These are phyloP conservation scores for Sporothrix brasiliensis DNA, from an alignment of 2,329 filamentous ascomycete genomes.

Conservation along the genomic window DNA sequence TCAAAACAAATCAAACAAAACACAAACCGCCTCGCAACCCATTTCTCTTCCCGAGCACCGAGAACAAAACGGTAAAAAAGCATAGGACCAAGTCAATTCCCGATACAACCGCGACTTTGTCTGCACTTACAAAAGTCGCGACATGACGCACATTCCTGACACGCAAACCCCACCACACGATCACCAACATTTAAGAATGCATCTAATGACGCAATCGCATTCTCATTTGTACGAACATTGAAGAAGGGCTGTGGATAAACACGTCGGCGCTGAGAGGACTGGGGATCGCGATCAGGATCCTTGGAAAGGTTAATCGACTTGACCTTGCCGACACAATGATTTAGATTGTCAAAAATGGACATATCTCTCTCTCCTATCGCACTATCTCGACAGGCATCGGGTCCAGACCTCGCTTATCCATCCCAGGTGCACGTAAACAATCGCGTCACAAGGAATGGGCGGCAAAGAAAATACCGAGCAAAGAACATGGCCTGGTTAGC, in stretches of 20 bases:
- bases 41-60: too few relatives aligned
- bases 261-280: not conserved
- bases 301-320: not conserved
- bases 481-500: not conserved
- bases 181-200: not conserved
- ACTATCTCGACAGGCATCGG: not conserved
- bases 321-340: slow-evolving; percentile 1
- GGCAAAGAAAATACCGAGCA: not conserved
- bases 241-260: not conserved
- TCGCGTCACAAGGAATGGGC: not conserved
- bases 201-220: not conserved
- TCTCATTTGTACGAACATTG: not conserved
- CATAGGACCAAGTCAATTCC: too few relatives aligned
- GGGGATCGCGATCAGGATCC: not conserved
- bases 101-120: not conserved
- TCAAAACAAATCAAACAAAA: not conserved
- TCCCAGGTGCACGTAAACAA: not conserved
- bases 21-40: not conserved
- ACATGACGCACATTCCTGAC: slow-evolving; percentile 7
- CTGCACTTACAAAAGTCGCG: slow-evolving; percentile 4
- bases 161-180: not conserved
- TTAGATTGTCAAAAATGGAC: not conserved
- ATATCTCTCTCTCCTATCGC: slow-evolving; percentile 11
- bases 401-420: not conserved
- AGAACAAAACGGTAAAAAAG: not conserved